Conservation (phyloP, 169 alveolate species). For the Theileria annulata region DNA sequence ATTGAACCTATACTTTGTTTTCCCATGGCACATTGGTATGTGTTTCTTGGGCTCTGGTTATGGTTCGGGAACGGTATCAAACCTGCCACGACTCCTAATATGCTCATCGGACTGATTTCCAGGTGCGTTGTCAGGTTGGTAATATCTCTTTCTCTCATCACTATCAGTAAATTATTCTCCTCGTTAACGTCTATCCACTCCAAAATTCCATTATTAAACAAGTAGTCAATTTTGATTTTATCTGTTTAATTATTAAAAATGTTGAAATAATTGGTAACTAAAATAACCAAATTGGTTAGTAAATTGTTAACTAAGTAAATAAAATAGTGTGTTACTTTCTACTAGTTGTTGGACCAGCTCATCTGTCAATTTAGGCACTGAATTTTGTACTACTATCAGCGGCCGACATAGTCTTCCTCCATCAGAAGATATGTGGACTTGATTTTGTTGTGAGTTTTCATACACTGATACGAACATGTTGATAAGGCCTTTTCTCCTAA, state of each 20-base stretch:
- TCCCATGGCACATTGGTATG: conserved; percentile 99
- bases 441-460: conserved; percentile 87
- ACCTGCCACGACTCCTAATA: conserved; percentile 98
- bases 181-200: conserved; percentile 99
- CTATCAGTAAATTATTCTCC: conserved; percentile 95
- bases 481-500: conserved; percentile 94
- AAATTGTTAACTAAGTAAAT: background rate
- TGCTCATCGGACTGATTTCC: conserved; percentile 97
- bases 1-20: conserved; percentile 99
- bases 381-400: conserved; percentile 94
- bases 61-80: conserved; percentile 99
- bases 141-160: conserved; percentile 89
- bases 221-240: conserved; percentile 72
- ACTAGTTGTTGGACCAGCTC: conserved; percentile 31
- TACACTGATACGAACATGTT: conserved; percentile 95
- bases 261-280: background rate
- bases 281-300: background rate
- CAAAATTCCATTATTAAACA: conserved; percentile 86
- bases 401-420: conserved; percentile 99
- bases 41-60: conserved; percentile 99
- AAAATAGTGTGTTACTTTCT: background rate
- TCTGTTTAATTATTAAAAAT: conserved; percentile 49
- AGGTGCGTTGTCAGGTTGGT: conserved; percentile 94
- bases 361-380: conserved; percentile 79
- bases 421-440: conserved; percentile 96